These are phyloP conservation scores for Cylindrotheca fusiformis DNA, from an alignment of 108 stramenopile genomes.

Conservation along the genomic window DNA sequence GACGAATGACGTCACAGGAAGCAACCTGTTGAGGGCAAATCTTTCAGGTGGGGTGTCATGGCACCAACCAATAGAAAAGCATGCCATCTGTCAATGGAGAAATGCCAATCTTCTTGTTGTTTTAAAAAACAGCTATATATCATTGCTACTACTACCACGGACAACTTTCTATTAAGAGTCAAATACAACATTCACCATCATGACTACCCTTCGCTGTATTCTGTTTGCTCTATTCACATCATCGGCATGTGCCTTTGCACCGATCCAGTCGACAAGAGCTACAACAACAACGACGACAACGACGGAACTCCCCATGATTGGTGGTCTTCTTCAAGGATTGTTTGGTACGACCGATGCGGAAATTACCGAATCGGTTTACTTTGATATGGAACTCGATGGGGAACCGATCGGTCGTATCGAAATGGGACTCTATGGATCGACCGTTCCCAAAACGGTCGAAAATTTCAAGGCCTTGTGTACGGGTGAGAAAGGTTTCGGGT, in stretches of 20 bases:
- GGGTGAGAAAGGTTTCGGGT: constrained; percentile 87
- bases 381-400: constrained; percentile 83
- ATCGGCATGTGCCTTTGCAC: not conserved
- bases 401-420: constrained; percentile 74
- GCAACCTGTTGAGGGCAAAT: too few species aligned
- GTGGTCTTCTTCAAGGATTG: constrained; percentile 30
- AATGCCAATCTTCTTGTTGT: too few species aligned
- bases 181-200: not conserved
- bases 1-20: too few species aligned
- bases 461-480: constrained; percentile 86
- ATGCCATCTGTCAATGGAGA: too few species aligned
- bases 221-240: not conserved
- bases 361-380: constrained; percentile 89
- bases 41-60: too few species aligned
- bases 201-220: not conserved
- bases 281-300: constrained; percentile 1
- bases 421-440: constrained; percentile 88
- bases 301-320: constrained; percentile 28
- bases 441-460: constrained; percentile 88
- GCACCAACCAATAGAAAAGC: too few species aligned
- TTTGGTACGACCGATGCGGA: constrained; percentile 63
- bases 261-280: not conserved
- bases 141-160: too few species aligned
- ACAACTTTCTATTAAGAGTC: too few species aligned
- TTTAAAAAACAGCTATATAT: too few species aligned